These are phyloP conservation scores for Penicillium nordicum DNA, from an alignment of 2,329 filamentous ascomycete genomes.

Conservation along the genomic window DNA sequence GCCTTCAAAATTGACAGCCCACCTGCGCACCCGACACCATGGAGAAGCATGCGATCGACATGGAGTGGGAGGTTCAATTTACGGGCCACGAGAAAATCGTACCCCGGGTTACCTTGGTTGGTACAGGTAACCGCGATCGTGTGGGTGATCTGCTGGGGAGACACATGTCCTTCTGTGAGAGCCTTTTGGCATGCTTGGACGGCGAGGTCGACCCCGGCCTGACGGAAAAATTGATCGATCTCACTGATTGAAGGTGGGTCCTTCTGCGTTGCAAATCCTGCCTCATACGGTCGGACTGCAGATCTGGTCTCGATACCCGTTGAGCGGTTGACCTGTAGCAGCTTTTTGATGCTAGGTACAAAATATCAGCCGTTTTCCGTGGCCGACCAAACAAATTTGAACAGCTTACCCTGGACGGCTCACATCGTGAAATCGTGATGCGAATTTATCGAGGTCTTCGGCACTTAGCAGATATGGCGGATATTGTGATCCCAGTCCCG, in stretches of 20 bases:
- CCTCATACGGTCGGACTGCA: not conserved
- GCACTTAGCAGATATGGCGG: not conserved
- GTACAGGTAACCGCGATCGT: slow-evolving; percentile 67
- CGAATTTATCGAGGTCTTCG: not conserved
- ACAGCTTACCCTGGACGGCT: not conserved
- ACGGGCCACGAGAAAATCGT: slow-evolving; percentile 63
- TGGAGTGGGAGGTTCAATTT: slow-evolving; percentile 54
- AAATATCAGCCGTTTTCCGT: not conserved
- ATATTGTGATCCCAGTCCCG: not conserved
- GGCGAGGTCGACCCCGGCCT: not conserved
- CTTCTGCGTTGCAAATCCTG: not conserved
- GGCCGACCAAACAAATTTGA: not conserved
- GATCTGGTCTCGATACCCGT: slow-evolving; percentile 1
- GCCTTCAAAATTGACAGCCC: slow-evolving; percentile 61
- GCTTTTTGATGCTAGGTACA: not conserved
- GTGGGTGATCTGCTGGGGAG: slow-evolving; percentile 54
- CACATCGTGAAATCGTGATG: not conserved
- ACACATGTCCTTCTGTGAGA: not conserved
- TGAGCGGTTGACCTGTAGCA: not conserved
- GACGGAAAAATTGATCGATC: not conserved
- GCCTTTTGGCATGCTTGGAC: not conserved
- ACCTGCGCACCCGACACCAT: slow-evolving; percentile 65
- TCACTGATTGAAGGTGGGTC: not conserved
- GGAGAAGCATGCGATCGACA: slow-evolving; percentile 64
- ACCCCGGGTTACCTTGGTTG: slow-evolving; percentile 66